phyloP scores from a whole-genome alignment of 768 basidiomycete species.

The Hericium coralloides region DNA sequence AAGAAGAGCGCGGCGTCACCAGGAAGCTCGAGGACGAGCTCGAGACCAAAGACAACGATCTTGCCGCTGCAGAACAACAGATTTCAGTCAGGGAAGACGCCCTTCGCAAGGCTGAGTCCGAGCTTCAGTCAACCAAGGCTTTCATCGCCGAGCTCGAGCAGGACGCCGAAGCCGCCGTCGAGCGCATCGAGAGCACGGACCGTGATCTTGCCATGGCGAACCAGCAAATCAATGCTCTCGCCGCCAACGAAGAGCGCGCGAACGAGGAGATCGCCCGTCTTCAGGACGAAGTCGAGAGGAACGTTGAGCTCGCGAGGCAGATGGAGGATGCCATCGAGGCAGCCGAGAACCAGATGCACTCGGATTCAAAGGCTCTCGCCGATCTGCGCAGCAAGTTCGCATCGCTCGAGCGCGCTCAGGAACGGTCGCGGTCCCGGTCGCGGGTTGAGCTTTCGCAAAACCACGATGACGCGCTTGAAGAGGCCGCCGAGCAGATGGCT shows the following conservation, averaged over 20 bases:
- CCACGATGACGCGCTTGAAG: slow-evolving; percentile 20
- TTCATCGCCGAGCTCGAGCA: slow-evolving; percentile 55
- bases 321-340: slow-evolving; percentile 72
- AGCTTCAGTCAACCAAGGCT: slow-evolving; percentile 33
- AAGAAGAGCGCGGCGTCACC: slow-evolving; percentile 38
- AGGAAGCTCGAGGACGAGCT: slow-evolving; percentile 32
- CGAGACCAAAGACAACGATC: slow-evolving; percentile 22
- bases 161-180: slow-evolving; percentile 41
- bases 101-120: slow-evolving; percentile 16
- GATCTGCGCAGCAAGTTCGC: slow-evolving; percentile 42
- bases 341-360: slow-evolving; percentile 59
- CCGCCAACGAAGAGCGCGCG: slow-evolving; percentile 33
- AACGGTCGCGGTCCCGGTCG: slow-evolving; percentile 21
- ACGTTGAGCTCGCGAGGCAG: slow-evolving; percentile 50
- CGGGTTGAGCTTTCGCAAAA: slow-evolving; percentile 20
- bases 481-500: slow-evolving; percentile 44
- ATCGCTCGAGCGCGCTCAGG: slow-evolving; percentile 50
- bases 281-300: slow-evolving; percentile 37
- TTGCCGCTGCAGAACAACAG: slow-evolving; percentile 15
- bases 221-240: slow-evolving; percentile 33
- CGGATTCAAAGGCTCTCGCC: slow-evolving; percentile 46
- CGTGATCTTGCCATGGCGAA: slow-evolving; percentile 39
- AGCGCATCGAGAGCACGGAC: slow-evolving; percentile 49
- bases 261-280: background rate
- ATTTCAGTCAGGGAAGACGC: slow-evolving; percentile 13